Evolutionary conservation across 176 grass and related monocot genomes (phyloP).

Genomic region (Puccinellia tenuiflora): DNA sequence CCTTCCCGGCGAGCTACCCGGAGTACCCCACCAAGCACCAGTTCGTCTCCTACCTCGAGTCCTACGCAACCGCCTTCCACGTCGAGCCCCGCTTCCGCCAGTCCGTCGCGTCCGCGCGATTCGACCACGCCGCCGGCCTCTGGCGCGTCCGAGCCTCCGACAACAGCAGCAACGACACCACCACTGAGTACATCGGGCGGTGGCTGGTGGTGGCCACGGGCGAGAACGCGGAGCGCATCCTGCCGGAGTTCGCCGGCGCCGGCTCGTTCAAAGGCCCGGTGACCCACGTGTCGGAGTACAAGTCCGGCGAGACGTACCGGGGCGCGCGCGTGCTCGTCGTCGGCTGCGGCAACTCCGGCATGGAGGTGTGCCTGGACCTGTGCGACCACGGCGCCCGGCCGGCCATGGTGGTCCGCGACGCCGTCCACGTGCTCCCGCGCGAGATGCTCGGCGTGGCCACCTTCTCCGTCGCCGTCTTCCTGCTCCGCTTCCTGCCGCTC

Average conservation of each 20-base stretch:
- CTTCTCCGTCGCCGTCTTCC: constrained; percentile 44
- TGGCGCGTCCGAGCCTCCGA: background rate
- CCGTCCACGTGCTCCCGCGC: constrained; percentile 60
- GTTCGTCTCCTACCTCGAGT: constrained; percentile 25
- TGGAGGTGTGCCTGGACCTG: constrained; percentile 68
- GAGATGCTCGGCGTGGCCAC: constrained; percentile 55
- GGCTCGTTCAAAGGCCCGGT: constrained; percentile 4
- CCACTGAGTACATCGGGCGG: constrained; percentile 7
- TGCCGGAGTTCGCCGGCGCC: constrained; percentile 7
- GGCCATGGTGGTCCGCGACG: constrained; percentile 51
- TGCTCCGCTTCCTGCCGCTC: constrained; percentile 43
- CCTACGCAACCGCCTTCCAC: constrained; percentile 8
- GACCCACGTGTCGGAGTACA: constrained; percentile 19
- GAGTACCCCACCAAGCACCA: constrained; percentile 24
- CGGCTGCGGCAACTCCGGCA: constrained; percentile 65
- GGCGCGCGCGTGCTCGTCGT: constrained; percentile 17
- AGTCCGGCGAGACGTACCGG: background rate
- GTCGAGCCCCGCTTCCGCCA: background rate
- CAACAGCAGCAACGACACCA: background rate
- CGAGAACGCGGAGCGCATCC: constrained; percentile 25
- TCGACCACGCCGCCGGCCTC: background rate
- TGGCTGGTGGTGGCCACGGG: constrained; percentile 33
- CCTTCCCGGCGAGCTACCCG: constrained; percentile 12
- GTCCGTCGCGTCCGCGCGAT: constrained; percentile 11
- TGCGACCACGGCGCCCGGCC: constrained; percentile 49